These are phyloP conservation scores for Kwoniella dejecticola DNA, from an alignment of 768 basidiomycete species.

Conservation along the genomic window DNA sequence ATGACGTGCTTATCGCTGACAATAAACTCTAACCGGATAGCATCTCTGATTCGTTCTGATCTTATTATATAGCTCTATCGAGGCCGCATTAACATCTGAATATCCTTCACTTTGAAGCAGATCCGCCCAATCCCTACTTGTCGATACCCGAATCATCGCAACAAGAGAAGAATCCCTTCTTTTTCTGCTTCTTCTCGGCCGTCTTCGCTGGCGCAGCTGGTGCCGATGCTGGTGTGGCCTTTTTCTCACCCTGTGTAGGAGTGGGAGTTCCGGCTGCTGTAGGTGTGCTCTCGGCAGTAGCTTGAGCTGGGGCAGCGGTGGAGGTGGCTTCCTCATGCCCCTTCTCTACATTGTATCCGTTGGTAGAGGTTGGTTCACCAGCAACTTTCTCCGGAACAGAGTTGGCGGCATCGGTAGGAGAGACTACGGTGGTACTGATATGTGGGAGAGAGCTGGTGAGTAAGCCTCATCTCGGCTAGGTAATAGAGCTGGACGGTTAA, in stretches of 20 bases:
- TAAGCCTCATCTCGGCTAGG: neutral
- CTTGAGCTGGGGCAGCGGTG: conserved; percentile 7
- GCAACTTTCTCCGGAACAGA: neutral
- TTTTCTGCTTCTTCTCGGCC: conserved; percentile 27
- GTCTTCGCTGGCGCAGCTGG: conserved; percentile 5
- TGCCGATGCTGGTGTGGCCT: conserved; percentile 10
- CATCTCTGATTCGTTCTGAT: too few relatives aligned
- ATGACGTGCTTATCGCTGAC: too few relatives aligned
- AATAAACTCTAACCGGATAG: too few relatives aligned
- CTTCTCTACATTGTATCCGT: conserved; percentile 1
- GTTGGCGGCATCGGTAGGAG: conserved; percentile 3
- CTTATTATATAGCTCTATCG: too few relatives aligned
- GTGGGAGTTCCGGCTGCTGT: conserved; percentile 4
- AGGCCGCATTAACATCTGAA: too few relatives aligned
- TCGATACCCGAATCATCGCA: conserved; percentile 32
- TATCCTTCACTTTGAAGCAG: too few relatives aligned
- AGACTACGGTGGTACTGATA: conserved; percentile 5
- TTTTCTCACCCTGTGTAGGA: too few relatives aligned
- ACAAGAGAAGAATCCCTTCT: conserved; percentile 32
- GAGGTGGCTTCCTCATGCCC: conserved; percentile 1
- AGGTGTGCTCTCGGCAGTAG: neutral
- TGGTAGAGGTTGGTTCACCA: conserved; percentile 1
- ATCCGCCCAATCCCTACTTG: conserved; percentile 10
- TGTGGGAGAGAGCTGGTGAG: neutral
- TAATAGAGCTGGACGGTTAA: neutral